A percentile compares a stretch with the other conserved stretches of the same genome.
Evolutionary conservation across 352 stramenopile genomes (phyloP).

Genomic region (Plasmopara muralis): DNA sequence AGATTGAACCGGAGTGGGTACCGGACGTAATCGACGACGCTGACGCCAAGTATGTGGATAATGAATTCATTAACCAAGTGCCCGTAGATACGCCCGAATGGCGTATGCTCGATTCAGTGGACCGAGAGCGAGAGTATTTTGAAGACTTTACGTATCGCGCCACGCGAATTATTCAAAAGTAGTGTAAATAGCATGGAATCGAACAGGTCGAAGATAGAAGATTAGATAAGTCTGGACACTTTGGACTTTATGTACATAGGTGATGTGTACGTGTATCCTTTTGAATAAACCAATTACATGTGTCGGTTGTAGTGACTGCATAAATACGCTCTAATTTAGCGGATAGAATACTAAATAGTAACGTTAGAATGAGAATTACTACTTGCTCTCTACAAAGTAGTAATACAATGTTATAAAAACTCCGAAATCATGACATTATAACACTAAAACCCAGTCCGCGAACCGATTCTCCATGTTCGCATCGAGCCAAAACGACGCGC

Average conservation of each 20-base stretch:
- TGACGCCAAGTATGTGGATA: slow-evolving; percentile 84
- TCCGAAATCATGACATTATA: too few species aligned
- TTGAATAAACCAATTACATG: too few species aligned
- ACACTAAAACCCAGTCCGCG: too few species aligned
- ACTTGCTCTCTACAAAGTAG: too few species aligned
- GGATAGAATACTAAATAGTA: too few species aligned
- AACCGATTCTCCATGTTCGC: slow-evolving; percentile 21
- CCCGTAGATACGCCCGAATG: slow-evolving; percentile 83
- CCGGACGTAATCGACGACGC: slow-evolving; percentile 77
- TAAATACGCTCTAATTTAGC: too few species aligned
- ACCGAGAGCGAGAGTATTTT: slow-evolving; percentile 78
- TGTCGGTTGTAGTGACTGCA: too few species aligned
- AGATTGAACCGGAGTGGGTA: slow-evolving; percentile 72
- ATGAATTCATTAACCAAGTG: slow-evolving; percentile 84
- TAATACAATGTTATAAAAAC: too few species aligned
- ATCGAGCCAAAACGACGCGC: slow-evolving; percentile 18
- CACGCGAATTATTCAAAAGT: slow-evolving; percentile 71
- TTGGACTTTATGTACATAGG: slow-evolving; percentile 15
- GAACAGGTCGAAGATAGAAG: slow-evolving; percentile 13
- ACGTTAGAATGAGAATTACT: too few species aligned
- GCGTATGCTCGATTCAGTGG: slow-evolving; percentile 85
- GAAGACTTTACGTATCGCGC: slow-evolving; percentile 81
- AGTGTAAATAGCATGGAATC: not conserved
- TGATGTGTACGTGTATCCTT: slow-evolving; percentile 9
- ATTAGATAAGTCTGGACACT: slow-evolving; percentile 14